A percentile compares a stretch with the other conserved stretches of the same genome.
Evolutionary conservation across 139 green algal species (phyloP).

Genomic region (Chlamydomonas incerta): DNA sequence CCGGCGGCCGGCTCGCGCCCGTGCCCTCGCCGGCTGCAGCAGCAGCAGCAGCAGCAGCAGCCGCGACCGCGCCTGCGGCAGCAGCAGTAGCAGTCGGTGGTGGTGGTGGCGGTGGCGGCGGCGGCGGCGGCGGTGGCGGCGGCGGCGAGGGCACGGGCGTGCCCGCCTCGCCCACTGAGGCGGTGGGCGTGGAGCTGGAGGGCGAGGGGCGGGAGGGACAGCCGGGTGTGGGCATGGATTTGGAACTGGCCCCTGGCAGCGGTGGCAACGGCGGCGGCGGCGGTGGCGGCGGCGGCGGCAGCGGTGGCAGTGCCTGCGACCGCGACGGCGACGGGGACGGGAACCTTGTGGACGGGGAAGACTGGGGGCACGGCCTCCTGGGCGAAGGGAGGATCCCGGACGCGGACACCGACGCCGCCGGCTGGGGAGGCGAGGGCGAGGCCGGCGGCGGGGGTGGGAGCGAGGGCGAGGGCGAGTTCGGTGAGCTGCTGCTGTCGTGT

Average conservation of each 20-base stretch:
- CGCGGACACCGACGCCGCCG: background rate
- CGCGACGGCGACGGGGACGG: background rate
- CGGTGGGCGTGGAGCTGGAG: too few species aligned
- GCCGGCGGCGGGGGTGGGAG: background rate
- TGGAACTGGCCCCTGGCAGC: too few species aligned
- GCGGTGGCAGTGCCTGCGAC: background rate
- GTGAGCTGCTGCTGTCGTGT: constrained; percentile 61
- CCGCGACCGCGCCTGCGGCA: background rate
- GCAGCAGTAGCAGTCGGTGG: too few species aligned
- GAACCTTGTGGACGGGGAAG: background rate
- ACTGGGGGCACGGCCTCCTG: too few species aligned
- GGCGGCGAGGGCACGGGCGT: too few species aligned
- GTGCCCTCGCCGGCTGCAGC: background rate
- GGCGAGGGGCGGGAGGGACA: background rate
- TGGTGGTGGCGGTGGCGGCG: too few species aligned
- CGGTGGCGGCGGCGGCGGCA: background rate
- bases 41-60: background rate
- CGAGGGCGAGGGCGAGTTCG: constrained; percentile 31
- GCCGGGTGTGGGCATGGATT: too few species aligned
- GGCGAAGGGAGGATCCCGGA: background rate
- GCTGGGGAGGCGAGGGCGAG: background rate
- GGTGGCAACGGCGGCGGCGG: background rate
- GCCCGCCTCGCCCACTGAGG: too few species aligned
- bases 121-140: too few species aligned
- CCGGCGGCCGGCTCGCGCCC: constrained; percentile 14